A percentile compares a stretch with the other conserved stretches of the same genome.
phyloP scores from a whole-genome alignment of 78 protist species.

The Dictyostelium citrinum region DNA sequence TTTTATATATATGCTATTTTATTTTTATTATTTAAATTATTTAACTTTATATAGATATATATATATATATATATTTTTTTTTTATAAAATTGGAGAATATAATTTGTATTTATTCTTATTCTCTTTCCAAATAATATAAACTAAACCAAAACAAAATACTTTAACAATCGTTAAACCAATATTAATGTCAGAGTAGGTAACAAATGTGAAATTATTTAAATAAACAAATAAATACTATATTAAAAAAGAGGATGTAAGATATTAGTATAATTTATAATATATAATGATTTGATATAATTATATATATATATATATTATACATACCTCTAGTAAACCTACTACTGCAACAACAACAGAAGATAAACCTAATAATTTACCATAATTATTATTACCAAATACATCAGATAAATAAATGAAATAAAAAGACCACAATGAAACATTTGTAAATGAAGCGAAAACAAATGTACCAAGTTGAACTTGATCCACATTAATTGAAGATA shows the following conservation, averaged over 20 bases:
- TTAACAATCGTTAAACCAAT: background rate
- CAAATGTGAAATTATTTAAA: background rate
- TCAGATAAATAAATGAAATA: slow-evolving; percentile 50
- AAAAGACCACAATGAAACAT: slow-evolving; percentile 66
- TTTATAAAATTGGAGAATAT: background rate
- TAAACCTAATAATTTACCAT: slow-evolving; percentile 72
- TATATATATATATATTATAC: too few species aligned
- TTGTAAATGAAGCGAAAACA: slow-evolving; percentile 23
- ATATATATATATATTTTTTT: background rate
- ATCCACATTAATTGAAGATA: background rate
- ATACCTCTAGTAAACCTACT: slow-evolving; percentile 60
- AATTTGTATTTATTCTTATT: background rate
- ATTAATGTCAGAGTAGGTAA: background rate
- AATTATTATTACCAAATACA: slow-evolving; percentile 54
- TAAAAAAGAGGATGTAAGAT: too few species aligned
- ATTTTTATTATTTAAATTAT: background rate
- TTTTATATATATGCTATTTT: background rate
- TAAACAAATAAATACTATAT: slow-evolving; percentile 6
- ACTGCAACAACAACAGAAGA: slow-evolving; percentile 42
- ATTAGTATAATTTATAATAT: too few species aligned
- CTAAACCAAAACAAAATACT: background rate
- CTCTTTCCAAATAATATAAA: background rate
- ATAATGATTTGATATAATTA: too few species aligned
- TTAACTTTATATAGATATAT: too few species aligned
- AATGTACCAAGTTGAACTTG: slow-evolving; percentile 32